Conservation (phyloP, 1,284 basidiomycete genomes). For the Somion occarium region DNA sequence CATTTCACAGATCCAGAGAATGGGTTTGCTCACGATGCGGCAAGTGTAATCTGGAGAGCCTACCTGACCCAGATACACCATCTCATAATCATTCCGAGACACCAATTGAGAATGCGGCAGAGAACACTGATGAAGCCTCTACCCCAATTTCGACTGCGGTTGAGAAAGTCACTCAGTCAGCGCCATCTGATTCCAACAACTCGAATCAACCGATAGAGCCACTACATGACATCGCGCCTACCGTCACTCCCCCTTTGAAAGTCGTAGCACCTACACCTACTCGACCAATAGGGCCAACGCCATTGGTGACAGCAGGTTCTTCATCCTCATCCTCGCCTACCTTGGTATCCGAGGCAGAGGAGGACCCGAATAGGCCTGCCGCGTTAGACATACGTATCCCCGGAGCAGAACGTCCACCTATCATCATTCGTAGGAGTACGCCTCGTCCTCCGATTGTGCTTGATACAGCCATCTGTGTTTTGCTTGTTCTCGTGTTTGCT, state of each 20-base stretch:
- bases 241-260: neutral
- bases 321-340: neutral
- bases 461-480: constrained; percentile 63
- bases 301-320: neutral
- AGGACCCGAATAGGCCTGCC: neutral
- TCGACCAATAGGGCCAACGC: constrained; percentile 15
- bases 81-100: neutral
- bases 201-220: neutral
- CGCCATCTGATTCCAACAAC: neutral
- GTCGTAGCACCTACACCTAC: constrained; percentile 24
- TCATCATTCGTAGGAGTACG: constrained; percentile 16
- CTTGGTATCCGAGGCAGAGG: neutral
- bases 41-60: constrained; percentile 59
- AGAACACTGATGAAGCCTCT: neutral
- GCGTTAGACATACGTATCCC: neutral
- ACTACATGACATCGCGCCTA: neutral
- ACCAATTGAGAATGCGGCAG: neutral
- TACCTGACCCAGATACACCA: constrained; percentile 48
- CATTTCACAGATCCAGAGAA: constrained; percentile 57
- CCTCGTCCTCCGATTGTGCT: constrained; percentile 55
- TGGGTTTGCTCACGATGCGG: constrained; percentile 82
- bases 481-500: constrained; percentile 58
- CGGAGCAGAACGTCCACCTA: constrained; percentile 8
- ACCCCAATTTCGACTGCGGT: too few relatives aligned
- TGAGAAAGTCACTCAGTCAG: neutral